Percentiles rank a stretch among this genome's conserved stretches.
Evolutionary conservation across 2,329 filamentous ascomycete genomes (phyloP).

Genomic region (Cordyceps militaris): DNA sequence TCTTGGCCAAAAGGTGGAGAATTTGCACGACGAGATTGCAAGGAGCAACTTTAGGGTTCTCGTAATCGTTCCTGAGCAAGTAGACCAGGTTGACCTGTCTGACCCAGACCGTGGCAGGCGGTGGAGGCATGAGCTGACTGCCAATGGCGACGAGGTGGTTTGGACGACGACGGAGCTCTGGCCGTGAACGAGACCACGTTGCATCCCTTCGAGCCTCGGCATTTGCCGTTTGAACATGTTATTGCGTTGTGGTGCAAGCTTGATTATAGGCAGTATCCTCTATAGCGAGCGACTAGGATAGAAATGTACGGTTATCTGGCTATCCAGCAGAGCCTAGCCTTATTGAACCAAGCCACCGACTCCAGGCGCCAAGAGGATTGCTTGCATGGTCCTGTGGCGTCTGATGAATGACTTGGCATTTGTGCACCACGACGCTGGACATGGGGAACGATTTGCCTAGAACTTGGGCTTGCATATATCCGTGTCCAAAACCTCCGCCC

Average conservation of each 20-base stretch:
- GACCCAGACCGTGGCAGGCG: constrained; percentile 56
- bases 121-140: constrained; percentile 59
- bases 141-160: constrained; percentile 31
- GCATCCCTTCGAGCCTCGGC: not conserved
- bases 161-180: constrained; percentile 69
- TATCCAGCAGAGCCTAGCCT: not conserved
- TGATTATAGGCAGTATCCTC: not conserved
- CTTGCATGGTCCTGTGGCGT: not conserved
- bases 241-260: not conserved
- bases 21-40: constrained; percentile 63
- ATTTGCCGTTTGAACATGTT: not conserved
- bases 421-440: not conserved
- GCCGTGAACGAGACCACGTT: constrained; percentile 38
- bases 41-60: constrained; percentile 74
- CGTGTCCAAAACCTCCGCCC: not conserved
- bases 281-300: not conserved
- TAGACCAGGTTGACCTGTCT: constrained; percentile 67
- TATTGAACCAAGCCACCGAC: not conserved
- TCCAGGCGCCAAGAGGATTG: not conserved
- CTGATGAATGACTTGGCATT: constrained; percentile 3
- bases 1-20: constrained; percentile 59
- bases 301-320: not conserved
- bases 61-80: constrained; percentile 70
- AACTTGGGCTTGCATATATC: not conserved
- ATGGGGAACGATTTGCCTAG: not conserved